Percentiles rank a stretch among this genome's conserved stretches.
Conservation (phyloP, 2,329 filamentous ascomycete species). For the Knufia petricola region DNA sequence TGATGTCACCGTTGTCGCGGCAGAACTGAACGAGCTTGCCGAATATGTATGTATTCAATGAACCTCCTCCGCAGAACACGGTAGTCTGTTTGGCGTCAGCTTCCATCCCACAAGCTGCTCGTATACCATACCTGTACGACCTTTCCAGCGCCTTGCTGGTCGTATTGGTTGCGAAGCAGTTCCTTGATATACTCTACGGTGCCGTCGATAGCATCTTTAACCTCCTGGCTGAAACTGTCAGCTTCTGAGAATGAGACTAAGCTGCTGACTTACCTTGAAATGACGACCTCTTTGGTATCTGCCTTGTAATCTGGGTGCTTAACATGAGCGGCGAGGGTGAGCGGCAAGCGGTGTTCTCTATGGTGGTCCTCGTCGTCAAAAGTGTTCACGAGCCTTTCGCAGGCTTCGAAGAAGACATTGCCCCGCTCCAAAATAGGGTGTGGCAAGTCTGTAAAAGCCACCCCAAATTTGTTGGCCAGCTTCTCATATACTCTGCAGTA, state of each 20-base stretch:
- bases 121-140: neutral
- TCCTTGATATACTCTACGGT: neutral
- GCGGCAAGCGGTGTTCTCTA: neutral
- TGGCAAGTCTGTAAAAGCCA: neutral
- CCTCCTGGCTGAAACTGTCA: neutral
- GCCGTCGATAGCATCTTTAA: conserved; percentile 1
- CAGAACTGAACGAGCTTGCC: neutral
- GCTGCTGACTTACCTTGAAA: neutral
- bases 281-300: neutral
- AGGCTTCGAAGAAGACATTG: neutral
- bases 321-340: neutral
- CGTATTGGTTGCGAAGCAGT: neutral
- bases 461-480: neutral
- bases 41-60: neutral
- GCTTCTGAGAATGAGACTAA: neutral
- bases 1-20: neutral
- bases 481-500: neutral
- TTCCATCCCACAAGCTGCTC: neutral
- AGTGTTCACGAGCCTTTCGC: neutral
- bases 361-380: neutral
- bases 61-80: conserved; percentile 1
- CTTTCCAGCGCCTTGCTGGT: neutral
- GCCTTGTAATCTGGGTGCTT: neutral
- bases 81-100: neutral
- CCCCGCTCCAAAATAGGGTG: neutral